Percentiles rank a stretch among this genome's conserved stretches.
Conservation (phyloP, 345 rosid species). For the Eucalyptus polybractea region DNA sequence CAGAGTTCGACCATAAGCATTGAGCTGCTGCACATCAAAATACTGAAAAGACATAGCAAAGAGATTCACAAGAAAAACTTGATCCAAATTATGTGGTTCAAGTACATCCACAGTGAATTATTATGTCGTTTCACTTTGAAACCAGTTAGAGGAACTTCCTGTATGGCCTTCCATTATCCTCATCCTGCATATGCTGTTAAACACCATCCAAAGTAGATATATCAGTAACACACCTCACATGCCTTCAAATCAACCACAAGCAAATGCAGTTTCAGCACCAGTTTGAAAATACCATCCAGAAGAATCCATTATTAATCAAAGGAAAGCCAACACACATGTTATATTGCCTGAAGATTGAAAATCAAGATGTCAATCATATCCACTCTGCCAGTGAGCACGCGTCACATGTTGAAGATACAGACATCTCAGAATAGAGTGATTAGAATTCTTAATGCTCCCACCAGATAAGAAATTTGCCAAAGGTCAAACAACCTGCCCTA, state of each 20-base stretch:
- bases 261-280: background rate
- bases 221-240: background rate
- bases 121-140: background rate
- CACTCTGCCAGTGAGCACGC: background rate
- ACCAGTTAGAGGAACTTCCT: constrained; percentile 57
- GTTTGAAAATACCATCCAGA: background rate
- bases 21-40: background rate
- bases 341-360: background rate
- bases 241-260: background rate
- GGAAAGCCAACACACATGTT: background rate
- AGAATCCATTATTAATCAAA: background rate
- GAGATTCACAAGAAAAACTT: background rate
- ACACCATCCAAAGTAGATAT: background rate
- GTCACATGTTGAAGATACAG: background rate
- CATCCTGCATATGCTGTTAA: constrained; percentile 88
- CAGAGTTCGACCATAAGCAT: background rate
- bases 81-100: background rate
- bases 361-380: background rate
- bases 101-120: background rate
- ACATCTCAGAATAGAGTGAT: background rate
- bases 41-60: background rate
- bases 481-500: background rate
- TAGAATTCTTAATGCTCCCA: background rate
- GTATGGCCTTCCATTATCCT: constrained; percentile 77
- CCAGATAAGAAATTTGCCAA: background rate